Conservation (phyloP, 176 grass and related monocot genomes). For the Musa troglodytarum region DNA sequence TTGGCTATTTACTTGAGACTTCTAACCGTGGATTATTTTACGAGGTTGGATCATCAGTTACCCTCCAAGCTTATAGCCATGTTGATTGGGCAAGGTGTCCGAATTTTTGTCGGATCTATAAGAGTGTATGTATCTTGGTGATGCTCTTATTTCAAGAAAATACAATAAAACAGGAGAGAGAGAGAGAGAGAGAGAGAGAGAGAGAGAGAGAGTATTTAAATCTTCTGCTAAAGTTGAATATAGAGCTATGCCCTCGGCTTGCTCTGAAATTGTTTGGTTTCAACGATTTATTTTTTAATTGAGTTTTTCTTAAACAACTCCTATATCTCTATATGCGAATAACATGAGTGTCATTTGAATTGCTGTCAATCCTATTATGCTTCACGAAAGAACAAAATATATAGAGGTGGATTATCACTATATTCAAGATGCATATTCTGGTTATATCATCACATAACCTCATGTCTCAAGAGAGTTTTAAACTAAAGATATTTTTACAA, state of each 20-base stretch:
- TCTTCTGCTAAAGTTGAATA: background rate
- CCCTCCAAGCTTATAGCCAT: too few species aligned
- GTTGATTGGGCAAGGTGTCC: too few species aligned
- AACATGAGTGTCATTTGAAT: conserved; percentile 3
- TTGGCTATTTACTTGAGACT: too few species aligned
- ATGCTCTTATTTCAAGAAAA: too few species aligned
- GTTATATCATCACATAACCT: background rate
- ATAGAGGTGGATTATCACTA: conserved; percentile 5
- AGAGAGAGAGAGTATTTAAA: too few species aligned
- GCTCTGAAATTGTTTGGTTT: background rate
- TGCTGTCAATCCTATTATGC: background rate
- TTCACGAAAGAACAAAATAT: background rate
- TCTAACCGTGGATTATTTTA: too few species aligned
- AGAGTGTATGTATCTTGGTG: too few species aligned
- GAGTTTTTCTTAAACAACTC: background rate
- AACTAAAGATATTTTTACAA: background rate
- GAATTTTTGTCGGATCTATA: too few species aligned
- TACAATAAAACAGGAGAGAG: too few species aligned
- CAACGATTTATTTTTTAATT: background rate
- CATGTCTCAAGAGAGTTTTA: background rate
- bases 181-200: too few species aligned
- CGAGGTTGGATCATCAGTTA: too few species aligned
- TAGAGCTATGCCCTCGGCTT: background rate
- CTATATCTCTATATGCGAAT: background rate
- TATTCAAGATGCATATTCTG: background rate